phyloP scores from a whole-genome alignment of 257 asterid species.

The Lantana camara region DNA sequence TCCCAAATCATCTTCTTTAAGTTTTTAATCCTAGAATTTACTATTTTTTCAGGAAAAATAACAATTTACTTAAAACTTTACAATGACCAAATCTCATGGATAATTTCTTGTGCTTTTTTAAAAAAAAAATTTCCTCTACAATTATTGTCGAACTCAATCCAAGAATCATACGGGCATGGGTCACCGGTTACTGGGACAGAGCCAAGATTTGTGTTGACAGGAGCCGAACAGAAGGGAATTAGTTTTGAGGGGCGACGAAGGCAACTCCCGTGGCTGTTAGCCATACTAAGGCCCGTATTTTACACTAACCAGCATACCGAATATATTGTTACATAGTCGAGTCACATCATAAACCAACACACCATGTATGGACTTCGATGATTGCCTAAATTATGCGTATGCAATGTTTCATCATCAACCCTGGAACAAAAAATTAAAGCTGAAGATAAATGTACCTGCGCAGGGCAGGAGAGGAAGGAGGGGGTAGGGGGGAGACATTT shows the following conservation, averaged over 20 bases:
- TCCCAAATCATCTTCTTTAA: not conserved
- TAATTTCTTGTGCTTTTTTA: too few species aligned
- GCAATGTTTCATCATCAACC: conserved; percentile 24
- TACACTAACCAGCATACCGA: not conserved
- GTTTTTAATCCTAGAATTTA: not conserved
- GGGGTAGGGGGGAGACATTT: too few species aligned
- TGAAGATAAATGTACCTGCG: conserved; percentile 38
- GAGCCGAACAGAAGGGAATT: too few species aligned
- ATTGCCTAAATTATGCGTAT: conserved; percentile 24
- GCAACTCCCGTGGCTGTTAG: too few species aligned
- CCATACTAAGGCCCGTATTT: not conserved
- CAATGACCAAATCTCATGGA: too few species aligned
- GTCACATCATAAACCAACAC: not conserved
- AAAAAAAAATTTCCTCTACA: too few species aligned
- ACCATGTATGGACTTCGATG: conserved; percentile 28
- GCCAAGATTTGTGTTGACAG: too few species aligned
- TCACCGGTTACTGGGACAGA: too few species aligned
- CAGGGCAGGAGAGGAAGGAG: conserved; percentile 41
- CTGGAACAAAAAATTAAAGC: conserved; percentile 28
- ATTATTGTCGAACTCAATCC: too few species aligned
- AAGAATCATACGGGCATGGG: too few species aligned
- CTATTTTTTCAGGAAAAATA: not conserved
- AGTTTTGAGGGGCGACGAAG: too few species aligned
- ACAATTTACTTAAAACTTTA: not conserved
- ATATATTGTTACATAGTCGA: not conserved